These are phyloP conservation scores for Peniophora sp. DNA, from an alignment of 1,284 basidiomycete genomes.

Conservation along the genomic window DNA sequence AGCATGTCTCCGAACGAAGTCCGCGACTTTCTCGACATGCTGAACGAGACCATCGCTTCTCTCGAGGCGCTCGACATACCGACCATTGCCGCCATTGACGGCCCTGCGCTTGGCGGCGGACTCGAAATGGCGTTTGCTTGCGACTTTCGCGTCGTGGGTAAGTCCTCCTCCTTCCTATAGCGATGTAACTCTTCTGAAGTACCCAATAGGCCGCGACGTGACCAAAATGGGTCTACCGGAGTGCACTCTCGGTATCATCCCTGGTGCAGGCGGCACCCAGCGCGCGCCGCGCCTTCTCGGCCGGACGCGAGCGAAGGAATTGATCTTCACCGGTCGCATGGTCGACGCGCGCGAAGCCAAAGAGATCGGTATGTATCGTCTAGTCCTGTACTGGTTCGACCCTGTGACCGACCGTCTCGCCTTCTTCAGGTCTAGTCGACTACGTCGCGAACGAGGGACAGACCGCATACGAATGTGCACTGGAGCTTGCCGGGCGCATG, in stretches of 20 bases:
- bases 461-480: conserved; percentile 59
- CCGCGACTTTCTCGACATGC: conserved; percentile 69
- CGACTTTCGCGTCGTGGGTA: conserved; percentile 85
- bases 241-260: conserved; percentile 85
- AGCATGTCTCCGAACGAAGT: conserved; percentile 75
- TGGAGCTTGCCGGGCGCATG: conserved; percentile 60
- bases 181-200: neutral
- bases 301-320: conserved; percentile 76
- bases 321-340: conserved; percentile 74
- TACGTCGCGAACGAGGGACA: conserved; percentile 58
- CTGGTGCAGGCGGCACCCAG: conserved; percentile 93
- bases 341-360: conserved; percentile 65
- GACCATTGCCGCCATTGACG: conserved; percentile 89
- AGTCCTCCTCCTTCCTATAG: neutral
- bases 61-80: conserved; percentile 81
- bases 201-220: conserved; percentile 40
- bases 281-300: conserved; percentile 79
- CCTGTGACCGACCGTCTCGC: neutral
- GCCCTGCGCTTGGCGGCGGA: conserved; percentile 88
- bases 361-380: conserved; percentile 54
- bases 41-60: conserved; percentile 66
- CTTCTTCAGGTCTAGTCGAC: conserved; percentile 62
- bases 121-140: conserved; percentile 83
- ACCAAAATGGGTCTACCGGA: conserved; percentile 82
- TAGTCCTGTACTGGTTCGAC: neutral